Evolutionary conservation across 345 rosid genomes (phyloP).

Genomic region (Sisymbrium irio): DNA sequence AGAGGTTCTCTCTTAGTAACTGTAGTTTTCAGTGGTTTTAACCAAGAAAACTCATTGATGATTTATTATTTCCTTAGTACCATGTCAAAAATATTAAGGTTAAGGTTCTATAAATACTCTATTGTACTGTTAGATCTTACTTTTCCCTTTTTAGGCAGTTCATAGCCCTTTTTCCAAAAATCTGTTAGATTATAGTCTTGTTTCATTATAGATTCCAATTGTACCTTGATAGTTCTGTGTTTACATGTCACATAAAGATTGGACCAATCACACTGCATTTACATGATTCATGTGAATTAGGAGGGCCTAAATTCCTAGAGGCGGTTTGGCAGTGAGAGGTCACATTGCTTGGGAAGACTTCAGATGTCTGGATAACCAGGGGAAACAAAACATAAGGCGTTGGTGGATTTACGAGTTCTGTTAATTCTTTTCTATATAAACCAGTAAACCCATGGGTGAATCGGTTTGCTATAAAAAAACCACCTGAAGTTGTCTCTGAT

Average conservation of each 20-base stretch:
- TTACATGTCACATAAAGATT: neutral
- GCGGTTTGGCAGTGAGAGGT: constrained; percentile 13
- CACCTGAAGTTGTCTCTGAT: constrained; percentile 18
- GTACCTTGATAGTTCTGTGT: neutral
- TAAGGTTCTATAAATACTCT: neutral
- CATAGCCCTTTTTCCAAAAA: neutral
- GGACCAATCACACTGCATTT: neutral
- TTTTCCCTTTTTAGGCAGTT: neutral
- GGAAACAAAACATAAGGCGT: neutral
- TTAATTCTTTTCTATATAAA: neutral
- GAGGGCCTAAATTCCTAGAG: constrained; percentile 31
- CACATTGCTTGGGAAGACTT: constrained; percentile 15
- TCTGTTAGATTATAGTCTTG: neutral
- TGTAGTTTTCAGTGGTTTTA: no score
- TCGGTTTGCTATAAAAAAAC: neutral
- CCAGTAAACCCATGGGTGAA: constrained; percentile 13
- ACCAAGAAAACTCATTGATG: neutral
- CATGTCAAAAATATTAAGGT: neutral
- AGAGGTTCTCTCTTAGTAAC: no score
- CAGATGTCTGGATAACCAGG: constrained; percentile 23
- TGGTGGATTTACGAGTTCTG: constrained; percentile 6
- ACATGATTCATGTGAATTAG: constrained; percentile 6
- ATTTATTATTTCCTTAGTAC: neutral
- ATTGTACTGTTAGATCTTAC: neutral
- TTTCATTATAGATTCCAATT: neutral